These are phyloP conservation scores for Penicillium bovifimosum DNA, from an alignment of 495 filamentous ascomycete species.

Conservation along the genomic window DNA sequence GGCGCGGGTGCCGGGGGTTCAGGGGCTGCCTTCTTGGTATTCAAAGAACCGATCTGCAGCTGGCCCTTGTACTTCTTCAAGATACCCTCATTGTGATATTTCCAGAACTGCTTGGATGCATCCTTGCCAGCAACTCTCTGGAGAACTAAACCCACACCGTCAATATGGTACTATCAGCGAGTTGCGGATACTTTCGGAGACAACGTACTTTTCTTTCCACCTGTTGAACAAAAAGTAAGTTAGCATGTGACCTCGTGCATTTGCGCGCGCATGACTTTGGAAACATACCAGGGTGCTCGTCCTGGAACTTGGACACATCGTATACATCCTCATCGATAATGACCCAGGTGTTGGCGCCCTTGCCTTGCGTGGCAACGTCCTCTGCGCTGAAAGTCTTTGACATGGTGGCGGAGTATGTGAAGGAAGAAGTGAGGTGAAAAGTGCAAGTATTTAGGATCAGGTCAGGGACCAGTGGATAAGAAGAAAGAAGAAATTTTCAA, in stretches of 20 bases:
- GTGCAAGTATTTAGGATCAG: not conserved
- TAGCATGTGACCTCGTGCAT: conserved; percentile 15
- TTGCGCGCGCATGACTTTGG: conserved; percentile 3
- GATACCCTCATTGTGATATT: conserved; percentile 93
- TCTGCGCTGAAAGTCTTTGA: conserved; percentile 75
- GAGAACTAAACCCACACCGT: conserved; percentile 53
- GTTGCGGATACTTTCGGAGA: not conserved
- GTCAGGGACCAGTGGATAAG: conserved; percentile 3
- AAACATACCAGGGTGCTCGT: conserved; percentile 77
- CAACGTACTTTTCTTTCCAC: conserved; percentile 87
- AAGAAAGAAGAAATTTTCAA: conserved; percentile 19
- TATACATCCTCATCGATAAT: conserved; percentile 95
- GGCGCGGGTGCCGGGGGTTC: conserved; percentile 48
- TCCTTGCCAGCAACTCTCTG: conserved; percentile 92
- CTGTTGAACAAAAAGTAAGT: conserved; percentile 34
- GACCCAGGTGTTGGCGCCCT: conserved; percentile 78
- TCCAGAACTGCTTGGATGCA: conserved; percentile 98
- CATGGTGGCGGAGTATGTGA: conserved; percentile 51
- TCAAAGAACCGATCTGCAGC: conserved; percentile 84
- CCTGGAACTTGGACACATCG: conserved; percentile 89
- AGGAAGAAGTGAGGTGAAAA: not conserved
- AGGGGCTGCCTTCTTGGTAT: conserved; percentile 68
- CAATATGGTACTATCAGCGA: conserved; percentile 11
- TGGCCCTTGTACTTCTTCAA: conserved; percentile 91
- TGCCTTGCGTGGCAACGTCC: conserved; percentile 89